Evolutionary conservation across 306 rosid species (phyloP).

Genomic region (Geum urbanum): DNA sequence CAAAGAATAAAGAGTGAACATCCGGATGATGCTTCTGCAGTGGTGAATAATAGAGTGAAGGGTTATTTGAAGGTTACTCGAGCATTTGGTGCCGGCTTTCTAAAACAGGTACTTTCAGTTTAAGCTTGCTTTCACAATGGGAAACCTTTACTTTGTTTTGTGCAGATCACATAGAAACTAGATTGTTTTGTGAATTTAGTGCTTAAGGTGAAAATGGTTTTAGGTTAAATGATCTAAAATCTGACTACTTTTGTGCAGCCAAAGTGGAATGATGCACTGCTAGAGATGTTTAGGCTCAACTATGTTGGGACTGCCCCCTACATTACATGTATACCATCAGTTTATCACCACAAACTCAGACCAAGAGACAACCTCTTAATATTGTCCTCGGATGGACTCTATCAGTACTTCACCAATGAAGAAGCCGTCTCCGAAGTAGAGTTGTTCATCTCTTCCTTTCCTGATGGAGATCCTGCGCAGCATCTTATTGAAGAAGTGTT

Average conservation of each 20-base stretch:
- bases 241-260: slow-evolving; percentile 48
- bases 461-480: slow-evolving; percentile 82
- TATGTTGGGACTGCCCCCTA: slow-evolving; percentile 71
- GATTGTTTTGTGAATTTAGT: not conserved
- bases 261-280: slow-evolving; percentile 64
- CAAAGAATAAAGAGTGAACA: slow-evolving; percentile 64
- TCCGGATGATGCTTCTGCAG: slow-evolving; percentile 59
- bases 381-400: slow-evolving; percentile 86
- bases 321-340: slow-evolving; percentile 59
- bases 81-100: slow-evolving; percentile 87
- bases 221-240: not conserved
- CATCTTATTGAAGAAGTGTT: slow-evolving; percentile 67
- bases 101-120: slow-evolving; percentile 55
- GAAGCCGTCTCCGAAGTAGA: slow-evolving; percentile 68
- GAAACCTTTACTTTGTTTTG: not conserved
- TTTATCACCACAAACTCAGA: slow-evolving; percentile 54
- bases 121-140: not conserved
- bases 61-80: slow-evolving; percentile 82
- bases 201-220: not conserved
- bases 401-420: slow-evolving; percentile 75
- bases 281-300: slow-evolving; percentile 67
- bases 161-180: not conserved
- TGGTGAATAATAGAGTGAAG: slow-evolving; percentile 60
- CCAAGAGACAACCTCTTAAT: slow-evolving; percentile 62
- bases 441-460: slow-evolving; percentile 59